phyloP scores from a whole-genome alignment of 139 green algal genomes.

The Picochlorum sp. region DNA sequence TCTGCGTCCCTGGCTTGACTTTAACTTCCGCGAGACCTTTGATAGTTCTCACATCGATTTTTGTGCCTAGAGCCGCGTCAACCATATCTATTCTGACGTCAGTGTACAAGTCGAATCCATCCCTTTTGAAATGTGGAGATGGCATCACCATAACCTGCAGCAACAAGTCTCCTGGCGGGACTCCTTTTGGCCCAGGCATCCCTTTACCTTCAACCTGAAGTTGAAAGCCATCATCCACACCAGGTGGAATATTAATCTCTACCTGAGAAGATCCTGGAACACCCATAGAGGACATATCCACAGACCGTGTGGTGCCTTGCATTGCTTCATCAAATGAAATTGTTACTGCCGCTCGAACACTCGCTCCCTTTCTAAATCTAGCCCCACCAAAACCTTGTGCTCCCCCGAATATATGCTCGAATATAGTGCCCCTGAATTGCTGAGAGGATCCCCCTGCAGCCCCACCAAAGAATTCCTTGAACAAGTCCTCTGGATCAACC shows the following conservation, averaged over 20 bases:
- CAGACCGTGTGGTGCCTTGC: constrained; percentile 28
- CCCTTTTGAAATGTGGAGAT: constrained; percentile 36
- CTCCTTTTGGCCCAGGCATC: constrained; percentile 2
- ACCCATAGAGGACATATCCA: constrained; percentile 27
- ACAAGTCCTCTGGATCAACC: constrained; percentile 37
- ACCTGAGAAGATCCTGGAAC: constrained; percentile 20
- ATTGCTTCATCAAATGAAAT: constrained; percentile 52
- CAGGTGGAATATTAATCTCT: constrained; percentile 49
- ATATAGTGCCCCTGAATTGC: constrained; percentile 9
- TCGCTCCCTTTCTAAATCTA: constrained; percentile 5
- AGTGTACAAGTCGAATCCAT: constrained; percentile 39
- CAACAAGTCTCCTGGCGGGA: constrained; percentile 33
- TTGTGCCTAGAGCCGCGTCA: constrained; percentile 44
- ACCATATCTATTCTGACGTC: constrained; percentile 32
- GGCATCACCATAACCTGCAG: constrained; percentile 44
- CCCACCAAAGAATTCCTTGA: constrained; percentile 36
- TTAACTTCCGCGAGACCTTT: constrained; percentile 35
- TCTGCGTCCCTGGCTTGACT: constrained; percentile 47
- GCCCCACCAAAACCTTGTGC: neutral
- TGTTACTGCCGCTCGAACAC: constrained; percentile 20
- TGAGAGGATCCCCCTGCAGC: constrained; percentile 12
- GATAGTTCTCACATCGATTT: constrained; percentile 50
- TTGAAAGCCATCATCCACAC: constrained; percentile 41
- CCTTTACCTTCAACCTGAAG: constrained; percentile 33
- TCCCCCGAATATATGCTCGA: constrained; percentile 23